Conservation (phyloP, 495 filamentous ascomycete genomes). For the Penicillium flavigenum region DNA sequence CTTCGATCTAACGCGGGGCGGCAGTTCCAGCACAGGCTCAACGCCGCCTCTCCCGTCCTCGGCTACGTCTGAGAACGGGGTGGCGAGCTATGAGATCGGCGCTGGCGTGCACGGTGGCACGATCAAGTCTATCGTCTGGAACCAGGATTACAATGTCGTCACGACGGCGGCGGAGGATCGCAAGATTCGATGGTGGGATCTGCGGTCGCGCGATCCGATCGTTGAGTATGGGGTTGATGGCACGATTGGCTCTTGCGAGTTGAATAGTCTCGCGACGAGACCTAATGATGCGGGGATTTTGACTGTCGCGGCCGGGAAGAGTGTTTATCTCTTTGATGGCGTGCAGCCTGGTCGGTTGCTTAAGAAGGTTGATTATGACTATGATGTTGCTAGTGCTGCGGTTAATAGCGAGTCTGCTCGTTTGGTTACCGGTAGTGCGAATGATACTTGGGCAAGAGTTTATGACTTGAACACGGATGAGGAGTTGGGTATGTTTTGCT, state of each 20-base stretch:
- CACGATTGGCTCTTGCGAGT: conserved; percentile 86
- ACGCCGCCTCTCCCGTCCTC: conserved; percentile 37
- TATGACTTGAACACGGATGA: conserved; percentile 80
- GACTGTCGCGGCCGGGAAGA: conserved; percentile 74
- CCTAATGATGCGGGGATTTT: conserved; percentile 48
- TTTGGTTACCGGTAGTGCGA: conserved; percentile 79
- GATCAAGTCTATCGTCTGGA: conserved; percentile 96
- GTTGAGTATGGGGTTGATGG: conserved; percentile 72
- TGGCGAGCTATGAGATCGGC: conserved; percentile 78
- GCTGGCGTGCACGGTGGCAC: conserved; percentile 75
- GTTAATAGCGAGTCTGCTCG: conserved; percentile 77
- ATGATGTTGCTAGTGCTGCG: conserved; percentile 86
- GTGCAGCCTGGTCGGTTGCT: conserved; percentile 63
- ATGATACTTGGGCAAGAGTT: conserved; percentile 92
- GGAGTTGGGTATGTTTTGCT: conserved; percentile 62
- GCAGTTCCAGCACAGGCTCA: conserved; percentile 37
- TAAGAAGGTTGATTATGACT: conserved; percentile 71
- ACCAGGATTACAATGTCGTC: conserved; percentile 77
- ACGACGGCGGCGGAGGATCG: conserved; percentile 90
- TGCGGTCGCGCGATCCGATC: conserved; percentile 68
- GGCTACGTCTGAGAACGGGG: conserved; percentile 30
- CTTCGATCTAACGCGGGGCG: conserved; percentile 69
- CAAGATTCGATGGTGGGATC: conserved; percentile 90
- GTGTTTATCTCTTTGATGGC: conserved; percentile 90
- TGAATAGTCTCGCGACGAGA: conserved; percentile 55